Base-by-base conservation (phyloP, 305 asterid species). In the Stenogyne calaminthoides region DNA sequence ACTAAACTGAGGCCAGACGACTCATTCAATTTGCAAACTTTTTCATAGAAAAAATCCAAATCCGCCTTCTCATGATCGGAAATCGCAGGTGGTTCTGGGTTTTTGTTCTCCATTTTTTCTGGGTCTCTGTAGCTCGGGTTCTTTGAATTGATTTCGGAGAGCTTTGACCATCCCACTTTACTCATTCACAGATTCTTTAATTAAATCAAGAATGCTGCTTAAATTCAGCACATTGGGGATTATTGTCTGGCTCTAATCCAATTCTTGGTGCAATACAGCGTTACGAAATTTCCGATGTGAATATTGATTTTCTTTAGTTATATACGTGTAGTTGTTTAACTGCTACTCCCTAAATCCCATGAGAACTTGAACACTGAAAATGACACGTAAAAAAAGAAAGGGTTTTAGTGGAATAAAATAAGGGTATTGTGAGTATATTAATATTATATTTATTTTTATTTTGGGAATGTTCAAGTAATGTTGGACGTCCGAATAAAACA, bases 1-100 rank as follows among this genome's bases (percentile, higher is more conserved):
- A 86, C 75, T 59, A 76, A 74, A 76, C 92, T 87, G 79, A 91
- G 92, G 58, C 96, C 97, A 2, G 96, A 86, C 0, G 89, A 70
- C 70, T 87, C 88, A 51, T 91, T 84, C 78, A 89, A 57, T 80
- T 78, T 84, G 67, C 42, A 47, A 39, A 91, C 82, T 81, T 81
- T 86, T 62, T 85, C 83, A 54, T 87, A 91, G 88, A 91, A 91
- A 63, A 58, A 56, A 71, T 84, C 82, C 36, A 27, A 71, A 20
- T 67, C 55, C 54, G 73, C 73, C 68, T 81, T 78, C 19, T 73
- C 68, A 12, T n/a, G 12, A 44, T 74, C 72, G 52, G 19, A 44
- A 39, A 19, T 62, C 64, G 5, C 40, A 34, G 67, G 3, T 19
- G 82, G 25, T 63, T 80, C 75, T 15, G 76, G 73, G 49, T n/a